A percentile compares a stretch with the other conserved stretches of the same genome.
Conservation (phyloP, 257 asterid species). For the Pogostemon cablin region DNA sequence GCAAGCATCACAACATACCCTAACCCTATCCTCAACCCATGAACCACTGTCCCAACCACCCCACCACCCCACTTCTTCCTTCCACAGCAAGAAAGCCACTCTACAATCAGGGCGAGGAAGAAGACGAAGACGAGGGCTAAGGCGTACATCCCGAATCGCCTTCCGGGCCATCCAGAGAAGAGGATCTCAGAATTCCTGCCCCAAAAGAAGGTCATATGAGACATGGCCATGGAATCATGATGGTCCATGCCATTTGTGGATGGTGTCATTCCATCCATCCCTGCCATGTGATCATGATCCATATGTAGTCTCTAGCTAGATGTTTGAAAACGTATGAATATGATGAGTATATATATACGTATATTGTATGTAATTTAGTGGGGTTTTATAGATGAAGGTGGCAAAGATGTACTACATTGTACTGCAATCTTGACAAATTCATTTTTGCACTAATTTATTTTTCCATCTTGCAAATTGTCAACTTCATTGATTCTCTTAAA, state of each 20-base stretch:
- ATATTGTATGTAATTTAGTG: no score
- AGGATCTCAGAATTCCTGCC: constrained; percentile 62
- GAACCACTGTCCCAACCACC: constrained; percentile 41
- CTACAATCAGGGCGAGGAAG: constrained; percentile 41
- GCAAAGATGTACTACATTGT: no score
- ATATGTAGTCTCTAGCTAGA: neutral
- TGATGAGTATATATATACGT: no score
- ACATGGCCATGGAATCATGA: constrained; percentile 32
- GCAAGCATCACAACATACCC: constrained; percentile 71
- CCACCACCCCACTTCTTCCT: constrained; percentile 35
- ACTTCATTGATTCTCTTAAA: no score
- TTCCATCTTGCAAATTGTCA: no score
- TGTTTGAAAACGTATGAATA: neutral
- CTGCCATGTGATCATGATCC: constrained; percentile 40
- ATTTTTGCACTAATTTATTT: no score
- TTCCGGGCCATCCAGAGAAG: constrained; percentile 76
- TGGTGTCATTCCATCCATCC: constrained; percentile 30
- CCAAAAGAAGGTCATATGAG: constrained; percentile 85
- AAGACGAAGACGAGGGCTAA: constrained; percentile 56
- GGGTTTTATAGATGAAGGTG: no score
- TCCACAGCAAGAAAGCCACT: constrained; percentile 52
- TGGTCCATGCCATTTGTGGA: neutral
- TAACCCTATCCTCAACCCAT: constrained; percentile 49
- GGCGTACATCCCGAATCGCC: constrained; percentile 55
- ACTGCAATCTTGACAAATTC: no score